Percentiles rank a stretch among this genome's conserved stretches.
Evolutionary conservation across 495 filamentous ascomycete species (phyloP).

Genomic region (Xylaria castorea): DNA sequence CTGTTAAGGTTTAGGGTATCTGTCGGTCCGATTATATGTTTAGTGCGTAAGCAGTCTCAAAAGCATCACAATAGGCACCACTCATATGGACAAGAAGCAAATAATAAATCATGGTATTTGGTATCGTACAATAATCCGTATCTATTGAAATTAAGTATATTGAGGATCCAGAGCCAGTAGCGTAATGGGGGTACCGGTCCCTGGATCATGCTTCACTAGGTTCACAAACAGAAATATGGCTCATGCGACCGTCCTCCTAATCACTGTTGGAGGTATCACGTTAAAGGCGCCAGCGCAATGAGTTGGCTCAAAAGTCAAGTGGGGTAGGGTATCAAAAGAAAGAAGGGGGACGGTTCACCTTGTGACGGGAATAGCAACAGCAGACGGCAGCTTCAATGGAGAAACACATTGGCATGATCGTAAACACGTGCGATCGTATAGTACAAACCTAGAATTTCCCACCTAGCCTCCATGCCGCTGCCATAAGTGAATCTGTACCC

Average conservation of each 20-base stretch:
- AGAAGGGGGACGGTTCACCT: conserved; percentile 1
- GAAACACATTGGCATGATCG: conserved; percentile 11
- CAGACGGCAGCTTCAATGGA: conserved; percentile 7
- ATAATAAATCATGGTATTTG: neutral
- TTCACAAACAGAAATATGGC: neutral
- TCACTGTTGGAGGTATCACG: neutral
- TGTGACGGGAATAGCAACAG: neutral
- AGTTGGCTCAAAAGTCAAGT: neutral
- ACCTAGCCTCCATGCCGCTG: neutral
- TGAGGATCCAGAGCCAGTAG: neutral
- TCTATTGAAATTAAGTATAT: neutral
- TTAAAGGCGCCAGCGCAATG: neutral
- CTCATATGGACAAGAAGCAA: too few relatives aligned
- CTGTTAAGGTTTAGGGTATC: too few relatives aligned
- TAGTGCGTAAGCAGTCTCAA: too few relatives aligned
- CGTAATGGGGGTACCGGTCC: neutral
- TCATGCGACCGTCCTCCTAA: neutral
- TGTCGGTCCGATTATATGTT: too few relatives aligned
- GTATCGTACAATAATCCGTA: neutral
- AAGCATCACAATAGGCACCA: too few relatives aligned
- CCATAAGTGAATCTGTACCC: neutral
- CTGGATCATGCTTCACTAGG: neutral
- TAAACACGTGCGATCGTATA: conserved; percentile 21
- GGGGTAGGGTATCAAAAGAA: neutral
- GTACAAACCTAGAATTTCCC: conserved; percentile 16